Evolutionary conservation across 768 basidiomycete genomes (phyloP).

Genomic region (Rubroboletus satanas): DNA sequence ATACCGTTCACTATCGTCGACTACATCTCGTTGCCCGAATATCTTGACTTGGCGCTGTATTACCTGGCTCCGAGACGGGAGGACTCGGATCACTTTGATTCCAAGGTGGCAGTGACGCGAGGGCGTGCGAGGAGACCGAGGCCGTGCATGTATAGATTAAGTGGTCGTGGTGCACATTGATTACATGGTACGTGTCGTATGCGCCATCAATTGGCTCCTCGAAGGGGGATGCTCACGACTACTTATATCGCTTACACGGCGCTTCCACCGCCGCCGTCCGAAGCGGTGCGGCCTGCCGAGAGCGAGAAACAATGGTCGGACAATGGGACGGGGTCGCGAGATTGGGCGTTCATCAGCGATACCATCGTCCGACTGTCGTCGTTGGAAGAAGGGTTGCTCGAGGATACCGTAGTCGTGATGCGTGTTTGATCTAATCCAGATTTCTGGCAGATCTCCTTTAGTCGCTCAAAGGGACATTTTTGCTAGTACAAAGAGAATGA

Average conservation of each 20-base stretch:
- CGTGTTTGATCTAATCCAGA: constrained; percentile 1
- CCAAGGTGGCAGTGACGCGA: constrained; percentile 24
- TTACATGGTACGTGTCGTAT: constrained; percentile 62
- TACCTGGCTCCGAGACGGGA: too few relatives aligned
- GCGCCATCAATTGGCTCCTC: not conserved
- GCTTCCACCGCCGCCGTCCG: constrained; percentile 43
- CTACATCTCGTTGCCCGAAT: too few relatives aligned
- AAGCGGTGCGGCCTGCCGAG: too few relatives aligned
- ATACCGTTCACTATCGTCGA: too few relatives aligned
- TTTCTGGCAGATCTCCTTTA: not conserved
- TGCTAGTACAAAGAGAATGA: not conserved
- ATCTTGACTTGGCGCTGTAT: rapidly evolving
- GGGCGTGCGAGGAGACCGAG: constrained; percentile 25
- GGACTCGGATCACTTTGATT: constrained; percentile 22
- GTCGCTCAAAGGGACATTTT: not conserved
- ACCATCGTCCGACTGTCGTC: constrained; percentile 76
- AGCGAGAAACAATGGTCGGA: constrained; percentile 10
- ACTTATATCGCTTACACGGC: constrained; percentile 88
- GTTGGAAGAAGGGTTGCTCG: constrained; percentile 54
- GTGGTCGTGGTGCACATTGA: constrained; percentile 85
- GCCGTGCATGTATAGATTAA: constrained; percentile 32
- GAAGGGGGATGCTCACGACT: not conserved
- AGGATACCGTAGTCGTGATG: not conserved
- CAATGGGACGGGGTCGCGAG: constrained; percentile 31
- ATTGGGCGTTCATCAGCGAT: constrained; percentile 94